Percentiles rank a stretch among this genome's conserved stretches.
phyloP scores from a whole-genome alignment of 2,329 filamentous ascomycete genomes.

The Epichloe sibirici region DNA sequence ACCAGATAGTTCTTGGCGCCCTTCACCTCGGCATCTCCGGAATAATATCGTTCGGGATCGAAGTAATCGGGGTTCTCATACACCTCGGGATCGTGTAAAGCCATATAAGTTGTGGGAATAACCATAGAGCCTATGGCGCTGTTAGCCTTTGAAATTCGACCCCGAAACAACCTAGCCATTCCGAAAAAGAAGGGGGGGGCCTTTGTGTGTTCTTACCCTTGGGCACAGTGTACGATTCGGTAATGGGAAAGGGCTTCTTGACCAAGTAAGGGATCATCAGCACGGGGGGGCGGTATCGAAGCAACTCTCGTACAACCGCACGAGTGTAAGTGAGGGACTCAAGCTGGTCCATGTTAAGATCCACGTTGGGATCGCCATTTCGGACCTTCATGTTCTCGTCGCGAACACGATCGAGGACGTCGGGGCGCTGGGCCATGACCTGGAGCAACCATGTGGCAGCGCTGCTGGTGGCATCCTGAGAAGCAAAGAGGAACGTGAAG shows the following conservation, averaged over 20 bases:
- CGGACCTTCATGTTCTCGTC: constrained; percentile 77
- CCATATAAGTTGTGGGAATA: constrained; percentile 80
- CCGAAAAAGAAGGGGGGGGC: neutral
- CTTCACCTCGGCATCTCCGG: constrained; percentile 75
- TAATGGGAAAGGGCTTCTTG: constrained; percentile 93
- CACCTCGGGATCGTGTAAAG: constrained; percentile 83
- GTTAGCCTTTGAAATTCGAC: neutral
- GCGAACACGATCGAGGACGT: constrained; percentile 76
- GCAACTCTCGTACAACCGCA: constrained; percentile 79
- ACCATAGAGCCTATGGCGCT: constrained; percentile 63
- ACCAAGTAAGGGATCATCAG: constrained; percentile 92
- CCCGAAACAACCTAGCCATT: neutral
- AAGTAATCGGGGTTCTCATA: constrained; percentile 84
- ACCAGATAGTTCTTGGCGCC: constrained; percentile 91
- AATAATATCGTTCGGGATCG: constrained; percentile 85
- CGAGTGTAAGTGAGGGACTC: constrained; percentile 85
- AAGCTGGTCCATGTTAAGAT: constrained; percentile 70
- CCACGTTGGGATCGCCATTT: constrained; percentile 58
- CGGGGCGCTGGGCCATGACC: constrained; percentile 84
- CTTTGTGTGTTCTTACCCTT: constrained; percentile 46
- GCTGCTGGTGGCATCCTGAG: constrained; percentile 91
- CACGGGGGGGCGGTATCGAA: constrained; percentile 90
- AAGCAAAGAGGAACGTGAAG: constrained; percentile 95
- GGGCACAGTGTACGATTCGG: constrained; percentile 75
- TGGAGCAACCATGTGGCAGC: constrained; percentile 94